Conservation (phyloP, 2,329 filamentous ascomycete genomes). For the Xylariaceae sp. region DNA sequence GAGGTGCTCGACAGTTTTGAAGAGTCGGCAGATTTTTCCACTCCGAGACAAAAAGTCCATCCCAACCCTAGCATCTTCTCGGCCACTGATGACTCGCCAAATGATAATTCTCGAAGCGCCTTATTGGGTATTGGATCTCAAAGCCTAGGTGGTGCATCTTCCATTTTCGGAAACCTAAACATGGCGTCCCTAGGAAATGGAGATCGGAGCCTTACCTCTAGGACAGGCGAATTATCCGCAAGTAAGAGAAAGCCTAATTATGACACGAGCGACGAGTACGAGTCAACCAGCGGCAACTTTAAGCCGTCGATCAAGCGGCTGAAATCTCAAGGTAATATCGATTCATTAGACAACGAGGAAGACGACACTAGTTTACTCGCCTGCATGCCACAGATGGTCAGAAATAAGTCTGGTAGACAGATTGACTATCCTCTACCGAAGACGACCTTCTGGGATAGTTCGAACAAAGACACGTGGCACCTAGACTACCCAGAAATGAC, state of each 20-base stretch:
- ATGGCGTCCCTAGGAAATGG: conserved; percentile 42
- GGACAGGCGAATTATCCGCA: conserved; percentile 43
- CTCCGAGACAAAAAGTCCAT: conserved; percentile 36
- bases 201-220: conserved; percentile 27
- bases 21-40: conserved; percentile 46
- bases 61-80: conserved; percentile 18
- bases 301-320: conserved; percentile 59
- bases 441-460: conserved; percentile 58
- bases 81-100: conserved; percentile 10
- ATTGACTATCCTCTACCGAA: conserved; percentile 62
- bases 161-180: conserved; percentile 47
- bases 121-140: conserved; percentile 47
- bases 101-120: conserved; percentile 33
- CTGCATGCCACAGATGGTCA: conserved; percentile 52
- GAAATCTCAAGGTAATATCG: conserved; percentile 52
- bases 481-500: conserved; percentile 67
- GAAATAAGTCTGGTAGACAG: conserved; percentile 55
- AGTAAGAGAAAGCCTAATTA: conserved; percentile 60
- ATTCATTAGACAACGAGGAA: conserved; percentile 40
- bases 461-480: conserved; percentile 60
- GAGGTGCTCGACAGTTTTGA: conserved; percentile 52
- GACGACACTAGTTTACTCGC: conserved; percentile 52
- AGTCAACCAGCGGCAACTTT: conserved; percentile 34
- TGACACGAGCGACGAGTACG: conserved; percentile 57
- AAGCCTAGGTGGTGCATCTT: conserved; percentile 56